A percentile compares a stretch with the other conserved stretches of the same genome.
These are phyloP conservation scores for Quercus robur DNA, from an alignment of 306 rosid genomes.

Conservation along the genomic window DNA sequence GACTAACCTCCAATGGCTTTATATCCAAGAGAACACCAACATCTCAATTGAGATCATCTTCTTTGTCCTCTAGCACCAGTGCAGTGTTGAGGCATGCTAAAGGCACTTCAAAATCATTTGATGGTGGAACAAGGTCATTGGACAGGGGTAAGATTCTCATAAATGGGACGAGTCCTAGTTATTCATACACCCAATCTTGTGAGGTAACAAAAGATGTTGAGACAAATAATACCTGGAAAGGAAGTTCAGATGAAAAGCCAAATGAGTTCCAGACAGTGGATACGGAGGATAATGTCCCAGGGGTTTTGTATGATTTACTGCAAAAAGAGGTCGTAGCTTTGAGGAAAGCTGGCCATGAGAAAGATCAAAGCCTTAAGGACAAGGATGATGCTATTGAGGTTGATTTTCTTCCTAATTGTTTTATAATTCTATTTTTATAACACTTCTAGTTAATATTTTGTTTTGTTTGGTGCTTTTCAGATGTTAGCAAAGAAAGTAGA, in stretches of 20 bases:
- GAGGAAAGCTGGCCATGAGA: constrained; percentile 94
- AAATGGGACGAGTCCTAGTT: constrained; percentile 70
- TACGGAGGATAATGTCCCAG: constrained; percentile 78
- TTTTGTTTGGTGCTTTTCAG: constrained; percentile 36
- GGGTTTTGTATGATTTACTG: constrained; percentile 78
- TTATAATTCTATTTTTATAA: not conserved
- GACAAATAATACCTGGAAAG: constrained; percentile 62
- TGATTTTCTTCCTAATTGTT: constrained; percentile 19
- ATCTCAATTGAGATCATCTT: constrained; percentile 49
- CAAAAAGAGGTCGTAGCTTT: constrained; percentile 91
- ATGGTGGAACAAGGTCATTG: constrained; percentile 92
- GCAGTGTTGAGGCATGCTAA: constrained; percentile 89
- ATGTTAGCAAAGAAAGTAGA: constrained; percentile 99
- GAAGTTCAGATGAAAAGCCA: constrained; percentile 74
- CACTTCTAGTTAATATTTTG: constrained; percentile 14
- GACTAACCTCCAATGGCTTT: constrained; percentile 78
- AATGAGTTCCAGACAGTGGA: constrained; percentile 62
- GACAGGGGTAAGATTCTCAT: constrained; percentile 83
- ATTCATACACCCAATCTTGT: constrained; percentile 72
- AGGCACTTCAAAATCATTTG: constrained; percentile 97
- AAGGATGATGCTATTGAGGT: constrained; percentile 99
- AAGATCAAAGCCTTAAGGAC: constrained; percentile 97
- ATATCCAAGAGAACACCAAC: constrained; percentile 74
- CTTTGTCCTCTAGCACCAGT: constrained; percentile 71
- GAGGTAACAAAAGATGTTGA: constrained; percentile 64